Evolutionary conservation across 164 flowering plant species (phyloP).

Genomic region (Berberis vulgaris): DNA sequence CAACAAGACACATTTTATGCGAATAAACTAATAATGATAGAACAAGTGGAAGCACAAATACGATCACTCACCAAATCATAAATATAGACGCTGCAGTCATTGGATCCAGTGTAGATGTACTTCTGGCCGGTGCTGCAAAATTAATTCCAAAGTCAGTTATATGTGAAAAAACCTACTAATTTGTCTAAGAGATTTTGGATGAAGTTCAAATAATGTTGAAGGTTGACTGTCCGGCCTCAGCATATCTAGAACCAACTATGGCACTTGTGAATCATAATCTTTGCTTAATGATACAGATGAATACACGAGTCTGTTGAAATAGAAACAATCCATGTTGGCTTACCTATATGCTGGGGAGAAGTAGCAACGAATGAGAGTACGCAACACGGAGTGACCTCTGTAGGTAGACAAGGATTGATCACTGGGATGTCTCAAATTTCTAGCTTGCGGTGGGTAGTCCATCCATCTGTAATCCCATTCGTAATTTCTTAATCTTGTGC

Average conservation of each 20-base stretch:
- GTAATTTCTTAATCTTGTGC: slow-evolving; percentile 16
- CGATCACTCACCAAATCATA: slow-evolving; percentile 58
- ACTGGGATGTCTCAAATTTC: slow-evolving; percentile 42
- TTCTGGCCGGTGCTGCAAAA: slow-evolving; percentile 78
- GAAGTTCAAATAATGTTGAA: too few species aligned
- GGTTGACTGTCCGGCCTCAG: too few species aligned
- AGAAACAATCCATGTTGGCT: background rate
- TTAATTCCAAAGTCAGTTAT: too few species aligned
- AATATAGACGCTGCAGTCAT: slow-evolving; percentile 50
- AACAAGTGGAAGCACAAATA: slow-evolving; percentile 1
- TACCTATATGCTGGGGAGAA: slow-evolving; percentile 72
- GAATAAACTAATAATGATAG: background rate
- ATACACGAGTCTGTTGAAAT: background rate
- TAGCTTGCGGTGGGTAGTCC: slow-evolving; percentile 50
- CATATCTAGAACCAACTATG: too few species aligned
- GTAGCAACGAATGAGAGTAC: slow-evolving; percentile 79
- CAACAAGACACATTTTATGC: background rate
- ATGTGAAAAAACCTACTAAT: too few species aligned
- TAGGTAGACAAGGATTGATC: slow-evolving; percentile 72
- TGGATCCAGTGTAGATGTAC: slow-evolving; percentile 81
- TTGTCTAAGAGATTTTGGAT: too few species aligned
- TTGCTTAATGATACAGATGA: background rate
- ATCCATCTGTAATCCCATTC: slow-evolving; percentile 80
- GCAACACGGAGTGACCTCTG: slow-evolving; percentile 66
- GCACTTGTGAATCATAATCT: too few species aligned